phyloP scores from a whole-genome alignment of 1,284 basidiomycete genomes.

The Melampsora larici-populina region DNA sequence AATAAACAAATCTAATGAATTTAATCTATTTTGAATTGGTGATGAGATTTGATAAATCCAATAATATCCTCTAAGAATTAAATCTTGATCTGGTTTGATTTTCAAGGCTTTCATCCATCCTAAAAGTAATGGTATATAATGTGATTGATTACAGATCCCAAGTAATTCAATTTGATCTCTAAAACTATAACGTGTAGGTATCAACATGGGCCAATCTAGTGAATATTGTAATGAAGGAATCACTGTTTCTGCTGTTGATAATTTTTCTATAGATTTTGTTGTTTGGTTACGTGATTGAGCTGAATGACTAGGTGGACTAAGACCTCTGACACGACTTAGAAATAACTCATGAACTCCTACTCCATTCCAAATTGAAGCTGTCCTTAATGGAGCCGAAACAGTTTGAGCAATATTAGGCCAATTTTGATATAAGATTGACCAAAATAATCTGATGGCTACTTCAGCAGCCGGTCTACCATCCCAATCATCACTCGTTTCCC shows the following conservation, averaged over 20 bases:
- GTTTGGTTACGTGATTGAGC: neutral
- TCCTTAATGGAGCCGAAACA: constrained; percentile 15
- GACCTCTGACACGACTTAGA: constrained; percentile 14
- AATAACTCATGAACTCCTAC: constrained; percentile 19
- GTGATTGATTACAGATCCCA: constrained; percentile 8
- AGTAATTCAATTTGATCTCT: constrained; percentile 37
- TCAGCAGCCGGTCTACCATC: constrained; percentile 30
- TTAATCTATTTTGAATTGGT: neutral
- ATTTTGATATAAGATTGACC: constrained; percentile 39
- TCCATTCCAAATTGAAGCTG: constrained; percentile 29
- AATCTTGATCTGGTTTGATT: constrained; percentile 33
- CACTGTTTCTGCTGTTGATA: constrained; percentile 25
- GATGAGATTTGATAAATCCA: constrained; percentile 28
- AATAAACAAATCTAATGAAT: constrained; percentile 21
- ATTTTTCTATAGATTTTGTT: neutral
- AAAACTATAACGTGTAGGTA: constrained; percentile 33
- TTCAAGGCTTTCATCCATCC: constrained; percentile 33
- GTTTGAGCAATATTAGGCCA: constrained; percentile 31
- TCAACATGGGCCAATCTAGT: constrained; percentile 13
- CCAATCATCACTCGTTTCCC: constrained; percentile 28
- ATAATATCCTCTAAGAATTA: constrained; percentile 30
- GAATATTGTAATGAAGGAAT: constrained; percentile 27
- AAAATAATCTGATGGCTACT: constrained; percentile 23
- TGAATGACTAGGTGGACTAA: constrained; percentile 21
- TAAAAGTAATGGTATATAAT: constrained; percentile 27